phyloP scores from a whole-genome alignment of 305 asterid genomes.

The Ilex paraguariensis region DNA sequence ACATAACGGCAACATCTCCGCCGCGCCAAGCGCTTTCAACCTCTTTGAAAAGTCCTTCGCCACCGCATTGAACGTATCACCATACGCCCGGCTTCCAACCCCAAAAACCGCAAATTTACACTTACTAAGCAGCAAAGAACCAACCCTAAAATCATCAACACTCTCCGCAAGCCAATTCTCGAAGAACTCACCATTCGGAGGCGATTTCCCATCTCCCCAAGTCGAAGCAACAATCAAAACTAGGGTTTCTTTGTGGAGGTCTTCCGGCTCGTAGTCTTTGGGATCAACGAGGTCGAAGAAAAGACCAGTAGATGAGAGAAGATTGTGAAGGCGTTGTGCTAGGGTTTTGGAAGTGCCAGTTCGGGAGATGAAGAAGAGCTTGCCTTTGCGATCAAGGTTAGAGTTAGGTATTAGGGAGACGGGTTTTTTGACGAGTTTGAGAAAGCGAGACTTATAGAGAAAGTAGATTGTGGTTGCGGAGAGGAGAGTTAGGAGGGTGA shows the following conservation, averaged over 20 bases:
- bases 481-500: conserved; percentile 56
- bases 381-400: conserved; percentile 41
- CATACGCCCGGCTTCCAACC: conserved; percentile 79
- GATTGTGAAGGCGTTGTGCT: conserved; percentile 64
- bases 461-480: conserved; percentile 73
- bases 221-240: conserved; percentile 72
- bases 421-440: conserved; percentile 37
- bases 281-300: conserved; percentile 74
- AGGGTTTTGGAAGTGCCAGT: conserved; percentile 75
- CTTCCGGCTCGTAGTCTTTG: conserved; percentile 81
- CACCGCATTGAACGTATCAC: conserved; percentile 59
- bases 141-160: conserved; percentile 86
- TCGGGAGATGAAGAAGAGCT: conserved; percentile 61
- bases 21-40: conserved; percentile 73
- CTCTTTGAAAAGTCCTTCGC: conserved; percentile 45
- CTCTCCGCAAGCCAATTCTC: conserved; percentile 86
- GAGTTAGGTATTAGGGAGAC: conserved; percentile 18
- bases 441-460: conserved; percentile 78
- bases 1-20: conserved; percentile 55
- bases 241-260: conserved; percentile 51
- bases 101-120: conserved; percentile 77
- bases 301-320: conserved; percentile 39
- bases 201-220: conserved; percentile 78
- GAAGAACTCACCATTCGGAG: conserved; percentile 60
- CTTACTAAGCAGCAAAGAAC: conserved; percentile 53